Conservation (phyloP, 140 eudicot species). For the Ambrosia hybrid region DNA sequence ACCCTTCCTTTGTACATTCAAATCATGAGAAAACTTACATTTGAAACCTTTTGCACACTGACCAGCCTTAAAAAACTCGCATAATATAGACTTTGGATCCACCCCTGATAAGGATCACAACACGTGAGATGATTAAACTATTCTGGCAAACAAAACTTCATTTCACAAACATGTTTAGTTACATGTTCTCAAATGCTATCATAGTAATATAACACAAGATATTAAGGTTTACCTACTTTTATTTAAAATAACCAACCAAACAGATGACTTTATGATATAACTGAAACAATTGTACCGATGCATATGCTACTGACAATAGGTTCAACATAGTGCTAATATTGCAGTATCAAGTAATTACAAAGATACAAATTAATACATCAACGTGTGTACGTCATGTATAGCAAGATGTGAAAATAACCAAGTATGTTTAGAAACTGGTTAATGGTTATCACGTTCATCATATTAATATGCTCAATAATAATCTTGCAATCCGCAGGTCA, state of each 20-base stretch:
- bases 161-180: background rate
- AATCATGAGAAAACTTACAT: slow-evolving; percentile 92
- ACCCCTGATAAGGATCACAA: slow-evolving; percentile 57
- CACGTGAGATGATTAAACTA: slow-evolving; percentile 15
- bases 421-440: background rate
- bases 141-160: slow-evolving; percentile 7
- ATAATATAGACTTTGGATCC: slow-evolving; percentile 92
- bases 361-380: background rate
- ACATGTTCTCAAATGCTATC: background rate
- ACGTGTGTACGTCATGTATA: background rate
- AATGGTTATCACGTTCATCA: background rate
- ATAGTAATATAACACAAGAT: background rate
- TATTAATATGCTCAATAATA: background rate
- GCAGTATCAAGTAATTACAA: background rate
- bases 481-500: background rate
- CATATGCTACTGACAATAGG: background rate
- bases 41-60: slow-evolving; percentile 97
- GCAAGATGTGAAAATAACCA: background rate
- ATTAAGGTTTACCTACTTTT: background rate
- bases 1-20: slow-evolving; percentile 93
- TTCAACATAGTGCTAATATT: background rate
- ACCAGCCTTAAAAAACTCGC: slow-evolving; percentile 90
- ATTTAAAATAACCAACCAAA: background rate
- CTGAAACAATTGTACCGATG: background rate
- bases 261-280: slow-evolving; percentile 1